Base-by-base conservation (phyloP, 2,329 filamentous ascomycete species). In the Mycosphaerella arachidis region DNA sequence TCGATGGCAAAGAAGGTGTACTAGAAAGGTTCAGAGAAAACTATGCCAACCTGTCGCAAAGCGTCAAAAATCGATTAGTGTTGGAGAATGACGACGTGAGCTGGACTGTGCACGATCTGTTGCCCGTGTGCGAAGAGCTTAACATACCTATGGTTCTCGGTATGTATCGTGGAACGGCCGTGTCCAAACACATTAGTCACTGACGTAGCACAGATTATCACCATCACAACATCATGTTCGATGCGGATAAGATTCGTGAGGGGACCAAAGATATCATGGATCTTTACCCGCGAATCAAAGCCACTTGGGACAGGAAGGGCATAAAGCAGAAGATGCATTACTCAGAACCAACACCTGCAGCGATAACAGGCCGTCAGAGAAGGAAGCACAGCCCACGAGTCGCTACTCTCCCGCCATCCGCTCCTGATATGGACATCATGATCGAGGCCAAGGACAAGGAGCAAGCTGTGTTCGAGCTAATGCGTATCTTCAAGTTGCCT, bases 401-500 rank as follows among this genome's bases (percentile, higher is more conserved):
- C 1, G 82, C 82, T 65, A 89, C 86, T 0, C 75, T 97, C 0
- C 93, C 93, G 0, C 92, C 93, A 0, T 97, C 93, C 68, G 81
- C 86, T 4, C 78, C 84, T 0, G 86, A 89, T 33, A 94, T 95
- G 88, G 93, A 97, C 71, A 80, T 97, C n/a, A 97, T 97, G 93
- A 97, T 97, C 61, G 93, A 97, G 77, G 93, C 93, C 52, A 97
- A 97, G 73, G 93, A 97, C 71, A 97, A 97, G 75, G 93, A 97
- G 73, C 93, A 97, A 74, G 92, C 93, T 0, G 91, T 97, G 0
- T 96, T 97, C 68, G 91, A 96, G 65, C 81, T 97, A 18, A 97
- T 97, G 92, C 84, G 89, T 24, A 92, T 82, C 0, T 96, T 92
- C 73, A 92, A 88, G 68, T 80, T 97, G 0, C 90, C 92, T 0